Evolutionary conservation across 192 early-diverging fungal species (phyloP).

Genomic region (Rhizophagus clarus): DNA sequence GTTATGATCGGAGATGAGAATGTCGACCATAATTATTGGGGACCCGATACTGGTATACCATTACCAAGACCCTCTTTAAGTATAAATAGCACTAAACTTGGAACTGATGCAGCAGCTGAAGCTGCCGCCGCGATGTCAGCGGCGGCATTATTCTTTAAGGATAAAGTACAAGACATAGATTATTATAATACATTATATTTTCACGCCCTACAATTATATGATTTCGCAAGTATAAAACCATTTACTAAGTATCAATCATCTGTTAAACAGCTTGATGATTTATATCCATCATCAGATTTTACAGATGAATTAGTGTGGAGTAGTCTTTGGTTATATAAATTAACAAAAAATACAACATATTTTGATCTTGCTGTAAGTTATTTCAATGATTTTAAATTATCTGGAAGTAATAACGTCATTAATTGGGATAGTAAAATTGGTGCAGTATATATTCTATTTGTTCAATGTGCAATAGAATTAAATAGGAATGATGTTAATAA

Average conservation of each 20-base stretch:
- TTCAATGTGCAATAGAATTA: conserved; percentile 37
- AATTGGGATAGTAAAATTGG: conserved; percentile 58
- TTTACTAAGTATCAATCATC: conserved; percentile 45
- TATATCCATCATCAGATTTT: conserved; percentile 48
- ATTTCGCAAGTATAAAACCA: conserved; percentile 52
- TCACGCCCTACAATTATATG: conserved; percentile 48
- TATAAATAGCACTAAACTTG: conserved; percentile 47
- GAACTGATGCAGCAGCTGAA: conserved; percentile 58
- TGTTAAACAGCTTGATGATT: conserved; percentile 40
- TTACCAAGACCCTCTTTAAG: conserved; percentile 52
- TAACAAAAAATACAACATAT: conserved; percentile 49
- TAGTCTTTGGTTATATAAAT: conserved; percentile 59
- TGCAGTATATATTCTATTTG: conserved; percentile 51
- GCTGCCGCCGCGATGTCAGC: conserved; percentile 60
- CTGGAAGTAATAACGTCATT: conserved; percentile 34
- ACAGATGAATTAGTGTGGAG: conserved; percentile 55
- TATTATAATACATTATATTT: conserved; percentile 47
- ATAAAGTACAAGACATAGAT: conserved; percentile 48
- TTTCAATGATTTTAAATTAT: conserved; percentile 41
- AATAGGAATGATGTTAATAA: conserved; percentile 19
- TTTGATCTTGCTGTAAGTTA: conserved; percentile 48
- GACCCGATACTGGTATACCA: conserved; percentile 56
- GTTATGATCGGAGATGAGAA: conserved; percentile 49
- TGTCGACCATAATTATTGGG: conserved; percentile 63
- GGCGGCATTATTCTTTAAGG: conserved; percentile 53